Percentiles rank a stretch among this genome's conserved stretches.
phyloP scores from a whole-genome alignment of 176 grass and related monocot genomes.

The Paspalum vaginatum region DNA sequence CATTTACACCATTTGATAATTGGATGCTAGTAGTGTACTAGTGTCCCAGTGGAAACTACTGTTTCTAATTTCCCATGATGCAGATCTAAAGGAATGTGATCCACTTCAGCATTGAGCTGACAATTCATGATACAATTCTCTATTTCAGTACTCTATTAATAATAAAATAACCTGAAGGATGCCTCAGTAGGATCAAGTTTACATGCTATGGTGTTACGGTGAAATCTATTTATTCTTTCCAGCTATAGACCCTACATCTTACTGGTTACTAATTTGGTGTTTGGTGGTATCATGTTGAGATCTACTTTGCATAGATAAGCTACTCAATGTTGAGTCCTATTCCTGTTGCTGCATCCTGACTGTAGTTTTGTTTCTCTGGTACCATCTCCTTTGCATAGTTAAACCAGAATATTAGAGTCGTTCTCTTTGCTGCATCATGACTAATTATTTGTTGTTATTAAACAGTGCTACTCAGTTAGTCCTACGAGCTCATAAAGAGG shows the following conservation, averaged over 20 bases:
- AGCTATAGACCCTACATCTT: neutral
- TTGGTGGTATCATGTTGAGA: neutral
- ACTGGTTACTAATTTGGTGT: constrained; percentile 1
- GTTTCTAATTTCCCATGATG: neutral
- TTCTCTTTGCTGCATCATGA: constrained; percentile 22
- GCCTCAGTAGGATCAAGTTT: neutral
- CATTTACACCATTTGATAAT: constrained; percentile 4
- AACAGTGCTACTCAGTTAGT: constrained; percentile 91
- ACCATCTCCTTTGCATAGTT: constrained; percentile 19
- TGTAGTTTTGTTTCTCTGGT: constrained; percentile 26
- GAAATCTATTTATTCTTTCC: neutral
- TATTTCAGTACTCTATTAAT: constrained; percentile 6
- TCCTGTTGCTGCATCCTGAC: neutral
- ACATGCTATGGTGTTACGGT: neutral
- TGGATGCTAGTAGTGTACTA: neutral
- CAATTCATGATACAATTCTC: constrained; percentile 4
- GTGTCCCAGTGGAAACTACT: neutral
- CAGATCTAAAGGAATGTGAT: constrained; percentile 16
- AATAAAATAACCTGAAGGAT: constrained; percentile 14
- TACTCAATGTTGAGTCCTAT: constrained; percentile 23
- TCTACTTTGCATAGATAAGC: constrained; percentile 10
- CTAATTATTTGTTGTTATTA: constrained; percentile 36
- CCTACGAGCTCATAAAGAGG: constrained; percentile 88
- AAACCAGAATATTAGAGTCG: neutral
- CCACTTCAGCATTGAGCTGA: neutral